Evolutionary conservation across 2,329 filamentous ascomycete genomes (phyloP).

Genomic region (Aschersonia sp.): DNA sequence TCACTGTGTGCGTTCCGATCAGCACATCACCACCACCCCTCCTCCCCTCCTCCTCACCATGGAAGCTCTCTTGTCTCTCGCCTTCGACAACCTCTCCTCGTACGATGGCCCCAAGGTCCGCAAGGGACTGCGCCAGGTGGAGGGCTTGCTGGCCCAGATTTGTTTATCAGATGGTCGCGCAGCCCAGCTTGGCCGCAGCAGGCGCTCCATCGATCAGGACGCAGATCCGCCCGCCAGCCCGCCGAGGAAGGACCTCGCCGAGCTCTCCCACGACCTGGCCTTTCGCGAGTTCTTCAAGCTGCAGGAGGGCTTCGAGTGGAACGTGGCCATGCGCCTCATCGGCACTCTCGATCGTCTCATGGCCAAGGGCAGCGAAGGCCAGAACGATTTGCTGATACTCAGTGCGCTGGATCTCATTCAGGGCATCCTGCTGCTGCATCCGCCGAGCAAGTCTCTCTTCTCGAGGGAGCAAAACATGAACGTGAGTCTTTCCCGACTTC

Average conservation of each 20-base stretch:
- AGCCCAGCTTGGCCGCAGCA: not conserved
- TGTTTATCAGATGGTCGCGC: constrained; percentile 48
- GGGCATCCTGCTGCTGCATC: constrained; percentile 76
- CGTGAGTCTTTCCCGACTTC: constrained; percentile 27
- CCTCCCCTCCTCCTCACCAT: constrained; percentile 30
- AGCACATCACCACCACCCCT: too few species aligned
- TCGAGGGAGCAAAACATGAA: constrained; percentile 91
- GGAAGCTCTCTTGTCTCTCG: constrained; percentile 83
- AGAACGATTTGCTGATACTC: constrained; percentile 80
- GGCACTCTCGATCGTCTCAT: constrained; percentile 75
- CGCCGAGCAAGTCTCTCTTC: constrained; percentile 78
- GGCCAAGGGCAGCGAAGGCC: constrained; percentile 66
- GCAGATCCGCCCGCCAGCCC: constrained; percentile 13
- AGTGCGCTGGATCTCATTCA: constrained; percentile 81
- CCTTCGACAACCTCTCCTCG: constrained; percentile 92
- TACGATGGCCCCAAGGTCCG: constrained; percentile 81
- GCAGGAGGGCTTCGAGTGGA: constrained; percentile 97
- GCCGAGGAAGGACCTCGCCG: constrained; percentile 47
- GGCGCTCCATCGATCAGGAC: not conserved
- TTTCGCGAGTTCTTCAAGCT: constrained; percentile 94
- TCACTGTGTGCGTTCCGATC: too few species aligned
- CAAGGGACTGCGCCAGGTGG: constrained; percentile 87
- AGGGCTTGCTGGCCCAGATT: constrained; percentile 86
- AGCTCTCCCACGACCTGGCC: constrained; percentile 68
- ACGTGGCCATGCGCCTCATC: constrained; percentile 77